Evolutionary conservation across 2,329 filamentous ascomycete genomes (phyloP).

Genomic region (Colletotrichum cuscutae): DNA sequence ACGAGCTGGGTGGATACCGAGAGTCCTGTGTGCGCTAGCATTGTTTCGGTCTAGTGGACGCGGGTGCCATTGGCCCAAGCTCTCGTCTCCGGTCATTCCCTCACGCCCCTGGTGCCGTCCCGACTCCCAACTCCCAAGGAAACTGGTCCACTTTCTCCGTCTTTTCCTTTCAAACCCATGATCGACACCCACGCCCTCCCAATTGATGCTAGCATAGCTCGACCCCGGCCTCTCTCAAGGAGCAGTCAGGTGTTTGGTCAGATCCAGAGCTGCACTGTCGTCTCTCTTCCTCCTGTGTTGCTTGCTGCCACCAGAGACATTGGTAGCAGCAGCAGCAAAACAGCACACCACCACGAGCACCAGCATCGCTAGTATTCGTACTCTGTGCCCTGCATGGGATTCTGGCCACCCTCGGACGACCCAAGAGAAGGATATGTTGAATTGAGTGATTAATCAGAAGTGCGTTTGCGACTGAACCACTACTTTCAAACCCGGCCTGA

Average conservation of each 20-base stretch:
- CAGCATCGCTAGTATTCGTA: slow-evolving; percentile 1
- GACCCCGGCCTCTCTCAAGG: slow-evolving; percentile 23
- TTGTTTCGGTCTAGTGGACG: background rate
- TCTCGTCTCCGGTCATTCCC: background rate
- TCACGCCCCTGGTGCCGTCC: background rate
- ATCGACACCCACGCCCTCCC: slow-evolving; percentile 32
- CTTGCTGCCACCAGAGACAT: background rate
- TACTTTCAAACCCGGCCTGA: background rate
- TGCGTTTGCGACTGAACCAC: background rate
- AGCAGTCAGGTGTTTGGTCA: slow-evolving; percentile 20
- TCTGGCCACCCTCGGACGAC: slow-evolving; percentile 19
- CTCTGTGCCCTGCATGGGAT: background rate
- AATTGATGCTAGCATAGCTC: slow-evolving; percentile 20
- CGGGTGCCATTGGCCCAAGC: background rate
- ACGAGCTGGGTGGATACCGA: background rate
- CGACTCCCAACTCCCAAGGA: background rate
- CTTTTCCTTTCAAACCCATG: slow-evolving; percentile 28
- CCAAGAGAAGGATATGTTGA: background rate
- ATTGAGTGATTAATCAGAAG: background rate
- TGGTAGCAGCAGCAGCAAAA: background rate
- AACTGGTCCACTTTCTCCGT: slow-evolving; percentile 3
- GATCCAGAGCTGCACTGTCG: slow-evolving; percentile 13
- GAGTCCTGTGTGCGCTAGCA: background rate
- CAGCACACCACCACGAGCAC: slow-evolving; percentile 14
- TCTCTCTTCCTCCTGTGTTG: background rate